phyloP scores from a whole-genome alignment of 2,329 filamentous ascomycete species.

The Xylaria arbuscula region DNA sequence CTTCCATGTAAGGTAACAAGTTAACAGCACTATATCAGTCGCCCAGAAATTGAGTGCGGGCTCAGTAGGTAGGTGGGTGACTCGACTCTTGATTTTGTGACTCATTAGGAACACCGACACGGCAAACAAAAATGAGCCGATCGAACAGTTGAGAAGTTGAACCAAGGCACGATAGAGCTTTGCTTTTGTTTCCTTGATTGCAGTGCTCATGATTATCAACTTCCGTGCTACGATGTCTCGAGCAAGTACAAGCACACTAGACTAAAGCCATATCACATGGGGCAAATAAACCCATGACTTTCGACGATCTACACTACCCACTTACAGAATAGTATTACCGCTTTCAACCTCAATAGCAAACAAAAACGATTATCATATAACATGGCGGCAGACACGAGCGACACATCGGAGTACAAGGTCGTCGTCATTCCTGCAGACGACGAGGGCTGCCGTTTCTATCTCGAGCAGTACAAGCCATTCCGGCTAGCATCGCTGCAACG shows the following conservation, averaged over 20 bases:
- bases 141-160: not conserved
- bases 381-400: slow-evolving; percentile 28
- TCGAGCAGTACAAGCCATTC: slow-evolving; percentile 49
- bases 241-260: slow-evolving; percentile 9
- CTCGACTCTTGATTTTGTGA: slow-evolving; percentile 26
- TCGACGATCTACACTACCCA: not conserved
- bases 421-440: slow-evolving; percentile 42
- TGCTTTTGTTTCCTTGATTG: not conserved
- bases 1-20: slow-evolving; percentile 21
- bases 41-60: too few species aligned
- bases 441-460: slow-evolving; percentile 45
- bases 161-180: not conserved
- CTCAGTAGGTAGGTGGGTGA: not conserved
- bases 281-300: not conserved
- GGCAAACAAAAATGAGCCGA: not conserved
- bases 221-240: slow-evolving; percentile 2
- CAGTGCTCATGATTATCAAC: slow-evolving; percentile 2
- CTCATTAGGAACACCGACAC: slow-evolving; percentile 11
- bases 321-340: not conserved
- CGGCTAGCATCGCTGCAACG: slow-evolving; percentile 46
- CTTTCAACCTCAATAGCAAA: not conserved
- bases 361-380: slow-evolving; percentile 15
- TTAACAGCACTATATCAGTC: too few species aligned
- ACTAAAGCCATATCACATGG: not conserved
- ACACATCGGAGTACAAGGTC: slow-evolving; percentile 40